These are phyloP conservation scores for Colletotrichum zoysiae DNA, from an alignment of 2,329 filamentous ascomycete genomes.

Conservation along the genomic window DNA sequence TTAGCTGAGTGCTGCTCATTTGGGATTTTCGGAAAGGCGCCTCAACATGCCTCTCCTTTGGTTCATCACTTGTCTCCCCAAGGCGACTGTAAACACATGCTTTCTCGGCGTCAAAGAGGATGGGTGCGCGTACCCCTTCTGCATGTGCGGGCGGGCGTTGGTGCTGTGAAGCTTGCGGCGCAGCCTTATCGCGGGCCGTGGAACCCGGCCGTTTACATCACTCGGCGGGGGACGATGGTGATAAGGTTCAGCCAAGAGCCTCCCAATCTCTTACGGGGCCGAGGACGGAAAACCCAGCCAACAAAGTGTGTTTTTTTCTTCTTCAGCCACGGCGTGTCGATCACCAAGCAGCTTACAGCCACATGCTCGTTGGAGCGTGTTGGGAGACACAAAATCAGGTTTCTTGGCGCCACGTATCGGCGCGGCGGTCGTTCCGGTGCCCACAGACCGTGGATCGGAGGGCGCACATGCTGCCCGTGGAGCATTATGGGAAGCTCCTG, in stretches of 20 bases:
- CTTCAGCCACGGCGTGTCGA: neutral
- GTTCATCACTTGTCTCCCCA: neutral
- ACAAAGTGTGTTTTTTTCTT: neutral
- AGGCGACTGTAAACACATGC: neutral
- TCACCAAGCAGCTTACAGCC: neutral
- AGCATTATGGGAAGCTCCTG: neutral
- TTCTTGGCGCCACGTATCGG: neutral
- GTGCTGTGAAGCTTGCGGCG: conserved; percentile 14
- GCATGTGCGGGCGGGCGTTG: conserved; percentile 16
- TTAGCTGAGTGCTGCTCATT: conserved; percentile 21
- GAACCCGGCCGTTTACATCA: neutral
- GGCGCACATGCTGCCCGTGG: neutral
- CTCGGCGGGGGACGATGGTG: neutral
- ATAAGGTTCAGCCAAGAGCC: neutral
- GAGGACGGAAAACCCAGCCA: neutral
- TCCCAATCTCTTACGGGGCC: conserved; percentile 5
- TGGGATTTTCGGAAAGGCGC: conserved; percentile 19
- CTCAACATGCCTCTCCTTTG: conserved; percentile 9
- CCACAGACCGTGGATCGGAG: neutral
- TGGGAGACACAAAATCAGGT: neutral
- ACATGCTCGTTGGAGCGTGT: neutral
- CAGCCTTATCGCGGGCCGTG: conserved; percentile 22
- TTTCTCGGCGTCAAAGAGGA: neutral
- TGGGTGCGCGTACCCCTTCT: neutral
- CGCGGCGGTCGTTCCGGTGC: neutral